Percentiles rank a stretch among this genome's conserved stretches.
Evolutionary conservation across 2,329 filamentous ascomycete species (phyloP).

Genomic region (Ophiostoma ulmi): DNA sequence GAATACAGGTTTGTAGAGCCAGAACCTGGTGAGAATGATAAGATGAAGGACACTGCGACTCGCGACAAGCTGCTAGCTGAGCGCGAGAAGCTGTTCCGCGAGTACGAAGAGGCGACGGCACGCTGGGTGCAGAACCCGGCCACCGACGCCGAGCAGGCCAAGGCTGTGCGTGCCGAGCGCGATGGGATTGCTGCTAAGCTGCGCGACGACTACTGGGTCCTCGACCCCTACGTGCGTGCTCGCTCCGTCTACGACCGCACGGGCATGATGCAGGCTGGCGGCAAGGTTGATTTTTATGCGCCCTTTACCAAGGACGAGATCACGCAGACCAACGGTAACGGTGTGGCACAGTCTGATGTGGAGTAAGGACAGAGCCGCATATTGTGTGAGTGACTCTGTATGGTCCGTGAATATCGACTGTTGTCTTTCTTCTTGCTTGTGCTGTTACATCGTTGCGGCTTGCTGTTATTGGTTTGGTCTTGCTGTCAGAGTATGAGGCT

Average conservation of each 20-base stretch:
- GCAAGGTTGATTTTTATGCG: slow-evolving; percentile 66
- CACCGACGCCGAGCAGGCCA: slow-evolving; percentile 43
- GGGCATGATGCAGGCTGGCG: slow-evolving; percentile 63
- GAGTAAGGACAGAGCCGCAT: slow-evolving; percentile 33
- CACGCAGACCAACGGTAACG: slow-evolving; percentile 28
- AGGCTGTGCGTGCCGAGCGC: slow-evolving; percentile 52
- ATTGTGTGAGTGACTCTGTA: not conserved
- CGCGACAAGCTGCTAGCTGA: slow-evolving; percentile 59
- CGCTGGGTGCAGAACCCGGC: slow-evolving; percentile 60
- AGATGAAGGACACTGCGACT: slow-evolving; percentile 61
- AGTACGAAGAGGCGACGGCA: slow-evolving; percentile 69
- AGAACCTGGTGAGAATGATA: slow-evolving; percentile 65
- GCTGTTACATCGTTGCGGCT: not conserved
- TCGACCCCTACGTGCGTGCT: slow-evolving; percentile 83
- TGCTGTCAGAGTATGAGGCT: not conserved
- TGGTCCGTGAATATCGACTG: not conserved
- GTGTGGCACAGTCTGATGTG: slow-evolving; percentile 37
- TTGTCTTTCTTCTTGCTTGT: not conserved
- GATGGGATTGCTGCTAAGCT: slow-evolving; percentile 58
- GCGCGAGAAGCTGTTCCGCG: slow-evolving; percentile 60
- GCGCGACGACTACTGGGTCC: slow-evolving; percentile 73
- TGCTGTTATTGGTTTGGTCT: not conserved
- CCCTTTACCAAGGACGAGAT: slow-evolving; percentile 24
- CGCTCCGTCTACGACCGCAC: slow-evolving; percentile 78
- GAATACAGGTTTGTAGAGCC: slow-evolving; percentile 79